phyloP scores from a whole-genome alignment of 2,329 filamentous ascomycete species.

The Ceratocystis alfenasii region DNA sequence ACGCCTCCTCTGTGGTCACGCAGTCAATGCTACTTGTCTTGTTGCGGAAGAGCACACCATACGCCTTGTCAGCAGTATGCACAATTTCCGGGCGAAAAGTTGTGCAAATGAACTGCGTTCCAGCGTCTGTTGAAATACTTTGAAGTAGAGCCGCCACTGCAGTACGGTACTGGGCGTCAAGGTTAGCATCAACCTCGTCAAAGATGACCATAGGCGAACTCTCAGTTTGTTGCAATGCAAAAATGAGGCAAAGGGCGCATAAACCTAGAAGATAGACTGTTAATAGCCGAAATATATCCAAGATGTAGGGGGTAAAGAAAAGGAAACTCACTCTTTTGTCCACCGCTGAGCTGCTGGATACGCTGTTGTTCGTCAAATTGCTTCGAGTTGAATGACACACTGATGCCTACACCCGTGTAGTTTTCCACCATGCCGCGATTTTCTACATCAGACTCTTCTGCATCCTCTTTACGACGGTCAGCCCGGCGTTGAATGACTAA shows the following conservation, averaged over 20 bases:
- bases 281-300: conserved; percentile 21
- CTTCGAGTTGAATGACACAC: conserved; percentile 96
- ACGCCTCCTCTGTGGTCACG: conserved; percentile 71
- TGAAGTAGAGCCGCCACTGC: conserved; percentile 84
- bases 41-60: conserved; percentile 85
- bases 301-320: neutral
- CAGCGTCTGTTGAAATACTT: conserved; percentile 56
- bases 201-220: conserved; percentile 98
- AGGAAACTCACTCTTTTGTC: conserved; percentile 78
- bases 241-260: conserved; percentile 93
- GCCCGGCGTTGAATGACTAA: conserved; percentile 86
- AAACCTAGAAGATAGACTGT: conserved; percentile 47
- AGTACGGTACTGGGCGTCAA: conserved; percentile 94
- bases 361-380: conserved; percentile 90
- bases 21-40: conserved; percentile 94
- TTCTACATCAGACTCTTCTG: conserved; percentile 57
- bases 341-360: conserved; percentile 92
- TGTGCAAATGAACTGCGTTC: conserved; percentile 88
- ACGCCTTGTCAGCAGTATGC: conserved; percentile 90
- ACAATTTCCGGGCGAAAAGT: conserved; percentile 97
- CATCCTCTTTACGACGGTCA: conserved; percentile 50
- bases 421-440: conserved; percentile 72
- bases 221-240: conserved; percentile 96
- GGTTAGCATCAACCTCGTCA: conserved; percentile 95
- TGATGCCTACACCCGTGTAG: conserved; percentile 92